Base-by-base conservation (phyloP, 2,329 filamentous ascomycete genomes). In the Pseudocercospora musae region DNA sequence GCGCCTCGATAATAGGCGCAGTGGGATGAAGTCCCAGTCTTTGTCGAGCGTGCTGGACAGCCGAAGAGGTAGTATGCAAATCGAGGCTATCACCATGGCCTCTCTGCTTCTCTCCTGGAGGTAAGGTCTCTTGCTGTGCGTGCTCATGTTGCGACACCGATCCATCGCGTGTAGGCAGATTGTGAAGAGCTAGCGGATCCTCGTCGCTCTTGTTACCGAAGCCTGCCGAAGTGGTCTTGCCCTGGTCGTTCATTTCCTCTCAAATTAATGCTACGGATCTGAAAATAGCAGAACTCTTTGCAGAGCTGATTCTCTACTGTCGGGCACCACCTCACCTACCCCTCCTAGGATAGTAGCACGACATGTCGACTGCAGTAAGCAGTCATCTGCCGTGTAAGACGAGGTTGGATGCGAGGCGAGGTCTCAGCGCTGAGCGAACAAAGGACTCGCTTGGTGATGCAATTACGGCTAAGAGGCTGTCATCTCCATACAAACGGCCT, bases 1-100 rank as follows among this genome's bases (percentile, higher is more conserved):
- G 75, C 29, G 79, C 76, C 67, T 78, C 75, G n/a, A 73, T 65
- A 4, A 80, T 74, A 0, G 78, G 78, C 4, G 77, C 77, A 5
- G 70, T 67, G 1, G 78, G 78, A 59, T 78, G 73, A 1, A 80
- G 71, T 8, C 78, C 78, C 0, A 76, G 63, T 11, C 33, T 25
- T 40, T 54, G 48, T 31, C 63, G 53, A 9, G 59, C 50, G 18
- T 46, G 49, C 10, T 66, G 54, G 18, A 66, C 57, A 18, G 56
- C 58, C 1, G 56, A 59, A 27, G 60, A 58, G 7, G 60, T 62
- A 11, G 55, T 48, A 13, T 54, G 20, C 8, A 54, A 21, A 49
- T 62, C 56, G n/a, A 59, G 49, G 11, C 37, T 62, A 27, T 42
- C 50, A 9, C 37, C 40, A 9, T 56, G 44, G 9, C 44, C 40